A percentile compares a stretch with the other conserved stretches of the same genome.
Conservation (phyloP, 2,329 filamentous ascomycete genomes). For the Alternaria sp. region DNA sequence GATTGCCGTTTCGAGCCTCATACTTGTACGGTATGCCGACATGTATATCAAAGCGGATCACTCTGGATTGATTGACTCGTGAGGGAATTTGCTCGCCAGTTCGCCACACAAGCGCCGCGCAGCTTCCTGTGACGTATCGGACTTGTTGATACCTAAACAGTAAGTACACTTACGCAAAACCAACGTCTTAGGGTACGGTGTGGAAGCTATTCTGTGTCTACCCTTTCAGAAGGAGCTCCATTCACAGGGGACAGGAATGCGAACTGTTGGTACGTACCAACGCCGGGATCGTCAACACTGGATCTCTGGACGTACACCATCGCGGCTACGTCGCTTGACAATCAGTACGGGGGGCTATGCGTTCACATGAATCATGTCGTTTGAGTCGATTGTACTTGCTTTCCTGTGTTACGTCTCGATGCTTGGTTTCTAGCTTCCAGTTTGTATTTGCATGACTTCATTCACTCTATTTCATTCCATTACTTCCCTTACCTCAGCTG, state of each 20-base stretch:
- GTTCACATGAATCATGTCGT: neutral
- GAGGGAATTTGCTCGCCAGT: neutral
- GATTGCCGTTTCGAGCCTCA: neutral
- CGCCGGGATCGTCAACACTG: neutral
- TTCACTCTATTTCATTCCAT: neutral
- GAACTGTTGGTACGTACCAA: slow-evolving; percentile 1
- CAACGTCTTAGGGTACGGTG: neutral
- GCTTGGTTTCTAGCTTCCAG: neutral
- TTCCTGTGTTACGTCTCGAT: neutral
- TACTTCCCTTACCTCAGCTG: neutral
- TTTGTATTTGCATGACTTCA: neutral
- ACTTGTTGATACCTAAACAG: neutral
- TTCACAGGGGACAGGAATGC: neutral
- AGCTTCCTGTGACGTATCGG: neutral
- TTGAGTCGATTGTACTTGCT: neutral
- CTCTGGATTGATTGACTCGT: neutral
- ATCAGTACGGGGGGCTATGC: neutral
- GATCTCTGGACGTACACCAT: neutral
- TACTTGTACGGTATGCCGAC: neutral
- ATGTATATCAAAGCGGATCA: neutral
- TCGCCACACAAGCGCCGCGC: neutral
- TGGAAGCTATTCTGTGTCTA: neutral
- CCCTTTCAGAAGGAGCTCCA: neutral
- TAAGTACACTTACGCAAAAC: neutral
- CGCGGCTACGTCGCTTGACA: neutral